A percentile compares a stretch with the other conserved stretches of the same genome.
phyloP scores from a whole-genome alignment of 306 rosid genomes.

The Phaseolus lunatus region DNA sequence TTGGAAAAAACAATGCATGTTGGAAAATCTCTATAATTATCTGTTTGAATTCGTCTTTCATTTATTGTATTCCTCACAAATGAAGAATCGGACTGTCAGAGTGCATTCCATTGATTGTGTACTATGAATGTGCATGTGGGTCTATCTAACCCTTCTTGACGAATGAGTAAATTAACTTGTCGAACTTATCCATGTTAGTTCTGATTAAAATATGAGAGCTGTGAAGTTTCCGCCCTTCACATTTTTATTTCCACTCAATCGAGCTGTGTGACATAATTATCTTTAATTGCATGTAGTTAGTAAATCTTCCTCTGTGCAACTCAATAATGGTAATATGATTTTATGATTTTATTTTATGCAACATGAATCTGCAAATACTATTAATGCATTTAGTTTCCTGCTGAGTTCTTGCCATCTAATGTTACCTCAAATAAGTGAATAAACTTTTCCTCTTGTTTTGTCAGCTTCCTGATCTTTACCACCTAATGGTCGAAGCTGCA shows the following conservation, averaged over 20 bases:
- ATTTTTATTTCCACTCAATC: slow-evolving; percentile 33
- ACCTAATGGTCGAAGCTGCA: slow-evolving; percentile 85
- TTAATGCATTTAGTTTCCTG: slow-evolving; percentile 25
- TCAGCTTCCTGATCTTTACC: slow-evolving; percentile 87
- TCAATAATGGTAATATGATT: slow-evolving; percentile 25
- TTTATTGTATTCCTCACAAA: background rate
- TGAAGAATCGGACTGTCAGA: slow-evolving; percentile 10
- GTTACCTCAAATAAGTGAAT: slow-evolving; percentile 26
- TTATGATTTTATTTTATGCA: slow-evolving; percentile 25
- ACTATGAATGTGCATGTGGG: slow-evolving; percentile 3
- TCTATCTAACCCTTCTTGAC: background rate
- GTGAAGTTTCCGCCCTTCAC: slow-evolving; percentile 15
- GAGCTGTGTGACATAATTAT: slow-evolving; percentile 17
- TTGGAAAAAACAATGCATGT: slow-evolving; percentile 29
- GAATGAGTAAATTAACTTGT: slow-evolving; percentile 10
- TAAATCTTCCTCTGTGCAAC: slow-evolving; percentile 20
- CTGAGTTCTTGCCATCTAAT: slow-evolving; percentile 35
- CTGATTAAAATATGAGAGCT: slow-evolving; percentile 33
- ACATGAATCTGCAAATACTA: background rate
- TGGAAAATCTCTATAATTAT: slow-evolving; percentile 27
- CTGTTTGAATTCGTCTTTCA: background rate
- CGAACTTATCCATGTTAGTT: slow-evolving; percentile 37
- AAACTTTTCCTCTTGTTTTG: slow-evolving; percentile 25
- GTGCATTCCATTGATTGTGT: slow-evolving; percentile 34
- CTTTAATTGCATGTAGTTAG: background rate